A percentile compares a stretch with the other conserved stretches of the same genome.
These are phyloP conservation scores for Solanum hybrid DNA, from an alignment of 305 asterid genomes.

Conservation along the genomic window DNA sequence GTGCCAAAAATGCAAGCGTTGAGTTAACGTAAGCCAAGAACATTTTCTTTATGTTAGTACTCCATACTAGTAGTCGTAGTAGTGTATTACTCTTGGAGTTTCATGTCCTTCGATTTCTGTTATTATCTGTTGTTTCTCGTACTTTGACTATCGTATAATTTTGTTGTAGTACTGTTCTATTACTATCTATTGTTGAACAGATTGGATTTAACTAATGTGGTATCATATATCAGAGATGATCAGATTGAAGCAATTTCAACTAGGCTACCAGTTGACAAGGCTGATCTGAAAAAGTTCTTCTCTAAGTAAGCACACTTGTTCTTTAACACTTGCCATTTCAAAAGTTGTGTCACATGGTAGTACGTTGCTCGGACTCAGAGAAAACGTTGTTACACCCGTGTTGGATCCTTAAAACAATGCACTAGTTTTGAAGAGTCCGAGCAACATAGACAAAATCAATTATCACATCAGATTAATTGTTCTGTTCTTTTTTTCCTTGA, in stretches of 20 bases:
- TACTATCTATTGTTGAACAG: not conserved
- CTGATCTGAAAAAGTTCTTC: constrained; percentile 45
- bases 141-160: not conserved
- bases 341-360: not conserved
- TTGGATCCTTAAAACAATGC: not conserved
- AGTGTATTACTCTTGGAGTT: not conserved
- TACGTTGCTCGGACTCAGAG: not conserved
- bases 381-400: not conserved
- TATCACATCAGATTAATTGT: not conserved
- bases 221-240: constrained; percentile 35
- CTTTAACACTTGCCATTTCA: not conserved
- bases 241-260: constrained; percentile 69
- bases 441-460: not conserved
- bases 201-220: not conserved
- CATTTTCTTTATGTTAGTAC: not conserved
- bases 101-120: not conserved
- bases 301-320: constrained; percentile 39
- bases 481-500: not conserved
- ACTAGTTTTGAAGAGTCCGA: not conserved
- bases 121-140: not conserved
- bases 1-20: constrained; percentile 16
- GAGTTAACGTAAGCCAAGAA: constrained; percentile 23
- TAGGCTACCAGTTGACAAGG: constrained; percentile 65
- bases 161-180: not conserved
- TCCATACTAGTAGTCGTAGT: too few relatives aligned